Conservation (phyloP, 164 flowering plant species). For the Hamamelis virginiana region DNA sequence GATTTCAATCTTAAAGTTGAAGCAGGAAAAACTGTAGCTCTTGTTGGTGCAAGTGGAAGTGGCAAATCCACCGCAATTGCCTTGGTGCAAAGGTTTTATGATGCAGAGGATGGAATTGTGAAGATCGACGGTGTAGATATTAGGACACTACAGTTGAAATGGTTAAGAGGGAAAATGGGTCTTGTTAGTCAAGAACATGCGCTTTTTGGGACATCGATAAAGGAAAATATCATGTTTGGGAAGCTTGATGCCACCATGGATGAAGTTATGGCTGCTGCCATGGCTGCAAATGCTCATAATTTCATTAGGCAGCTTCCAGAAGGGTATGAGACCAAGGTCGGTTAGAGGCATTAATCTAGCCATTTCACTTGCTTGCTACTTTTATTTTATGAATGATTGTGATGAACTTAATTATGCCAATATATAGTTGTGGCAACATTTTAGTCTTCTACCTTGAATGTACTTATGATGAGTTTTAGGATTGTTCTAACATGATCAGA, state of each 20-base stretch:
- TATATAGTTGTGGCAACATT: too few species aligned
- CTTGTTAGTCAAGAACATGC: slow-evolving; percentile 93
- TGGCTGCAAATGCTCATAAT: slow-evolving; percentile 90
- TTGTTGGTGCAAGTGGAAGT: slow-evolving; percentile 90
- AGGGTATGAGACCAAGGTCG: slow-evolving; percentile 89
- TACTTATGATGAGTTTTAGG: too few species aligned
- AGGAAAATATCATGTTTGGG: slow-evolving; percentile 83
- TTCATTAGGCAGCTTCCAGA: slow-evolving; percentile 87
- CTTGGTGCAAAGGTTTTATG: slow-evolving; percentile 78
- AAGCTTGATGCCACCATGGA: slow-evolving; percentile 80
- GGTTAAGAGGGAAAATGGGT: slow-evolving; percentile 85
- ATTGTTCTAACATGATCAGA: neutral
- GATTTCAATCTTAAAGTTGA: slow-evolving; percentile 68
- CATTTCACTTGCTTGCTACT: too few species aligned
- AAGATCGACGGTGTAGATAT: slow-evolving; percentile 69
- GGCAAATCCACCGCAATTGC: slow-evolving; percentile 90
- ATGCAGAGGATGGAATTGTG: slow-evolving; percentile 56
- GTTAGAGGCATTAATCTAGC: neutral
- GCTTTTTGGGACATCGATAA: slow-evolving; percentile 75
- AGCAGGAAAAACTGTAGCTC: slow-evolving; percentile 80
- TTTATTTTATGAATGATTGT: too few species aligned
- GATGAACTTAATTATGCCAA: too few species aligned
- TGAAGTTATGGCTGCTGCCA: slow-evolving; percentile 72
- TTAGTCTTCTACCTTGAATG: too few species aligned
- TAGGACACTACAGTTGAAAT: slow-evolving; percentile 55